Evolutionary conservation across 768 basidiomycete genomes (phyloP).

Genomic region (Tricholoma sp.): DNA sequence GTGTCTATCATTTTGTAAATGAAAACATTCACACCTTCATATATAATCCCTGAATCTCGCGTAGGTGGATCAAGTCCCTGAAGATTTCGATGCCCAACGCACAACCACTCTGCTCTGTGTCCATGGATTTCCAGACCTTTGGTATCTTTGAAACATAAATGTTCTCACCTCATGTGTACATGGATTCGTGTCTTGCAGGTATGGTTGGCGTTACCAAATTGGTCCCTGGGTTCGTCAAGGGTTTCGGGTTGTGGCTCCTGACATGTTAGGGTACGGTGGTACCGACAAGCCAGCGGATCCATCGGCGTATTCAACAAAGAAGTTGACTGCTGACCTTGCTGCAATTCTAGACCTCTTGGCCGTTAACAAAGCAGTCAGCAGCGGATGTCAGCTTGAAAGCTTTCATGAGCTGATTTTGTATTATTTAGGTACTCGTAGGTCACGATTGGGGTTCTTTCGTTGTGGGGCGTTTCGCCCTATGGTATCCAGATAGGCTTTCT

Average conservation of each 20-base stretch:
- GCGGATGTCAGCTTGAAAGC: background rate
- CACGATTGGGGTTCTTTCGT: constrained; percentile 78
- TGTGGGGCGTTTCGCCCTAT: constrained; percentile 63
- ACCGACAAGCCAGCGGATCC: constrained; percentile 57
- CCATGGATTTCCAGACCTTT: constrained; percentile 76
- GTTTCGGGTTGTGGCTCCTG: constrained; percentile 57
- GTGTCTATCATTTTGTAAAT: constrained; percentile 59
- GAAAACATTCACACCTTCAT: background rate
- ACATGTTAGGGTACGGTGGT: constrained; percentile 63
- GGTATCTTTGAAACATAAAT: constrained; percentile 20
- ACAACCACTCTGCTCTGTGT: constrained; percentile 60
- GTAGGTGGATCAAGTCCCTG: constrained; percentile 56
- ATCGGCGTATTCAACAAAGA: constrained; percentile 54
- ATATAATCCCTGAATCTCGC: background rate
- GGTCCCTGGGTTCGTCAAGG: constrained; percentile 59
- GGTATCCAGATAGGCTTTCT: constrained; percentile 59
- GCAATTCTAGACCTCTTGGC: constrained; percentile 57
- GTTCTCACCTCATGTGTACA: background rate
- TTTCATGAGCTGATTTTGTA: background rate
- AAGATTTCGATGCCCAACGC: constrained; percentile 30
- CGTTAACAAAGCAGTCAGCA: constrained; percentile 49
- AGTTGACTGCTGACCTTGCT: constrained; percentile 55
- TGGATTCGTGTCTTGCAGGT: constrained; percentile 36
- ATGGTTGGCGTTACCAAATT: constrained; percentile 75
- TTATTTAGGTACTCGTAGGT: constrained; percentile 54